Conservation (phyloP, 2,329 filamentous ascomycete genomes). For the Byssochlamys sp. region DNA sequence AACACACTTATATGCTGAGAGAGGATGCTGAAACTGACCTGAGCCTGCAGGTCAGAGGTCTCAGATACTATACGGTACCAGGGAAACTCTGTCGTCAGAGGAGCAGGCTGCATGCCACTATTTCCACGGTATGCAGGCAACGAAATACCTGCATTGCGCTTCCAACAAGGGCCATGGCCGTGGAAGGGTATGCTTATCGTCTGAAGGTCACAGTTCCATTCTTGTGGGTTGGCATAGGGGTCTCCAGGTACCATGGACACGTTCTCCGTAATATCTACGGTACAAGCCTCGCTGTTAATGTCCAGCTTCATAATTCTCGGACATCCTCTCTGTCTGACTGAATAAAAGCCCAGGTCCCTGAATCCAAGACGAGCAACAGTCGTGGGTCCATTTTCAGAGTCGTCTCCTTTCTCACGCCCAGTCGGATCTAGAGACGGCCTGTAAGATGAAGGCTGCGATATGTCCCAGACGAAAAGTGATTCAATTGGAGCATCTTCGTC, state of each 20-base stretch:
- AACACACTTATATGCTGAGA: slow-evolving; percentile 18
- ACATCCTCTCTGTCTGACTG: slow-evolving; percentile 43
- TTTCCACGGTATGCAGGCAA: slow-evolving; percentile 40
- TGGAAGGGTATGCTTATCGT: slow-evolving; percentile 47
- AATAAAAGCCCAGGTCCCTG: slow-evolving; percentile 44
- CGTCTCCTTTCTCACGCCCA: slow-evolving; percentile 23
- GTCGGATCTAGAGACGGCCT: slow-evolving; percentile 43
- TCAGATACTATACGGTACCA: slow-evolving; percentile 32
- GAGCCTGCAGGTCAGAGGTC: slow-evolving; percentile 19
- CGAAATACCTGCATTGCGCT: slow-evolving; percentile 36
- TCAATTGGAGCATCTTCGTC: slow-evolving; percentile 50
- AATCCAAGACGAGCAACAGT: slow-evolving; percentile 44
- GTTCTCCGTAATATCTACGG: slow-evolving; percentile 50
- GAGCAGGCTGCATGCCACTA: slow-evolving; percentile 25
- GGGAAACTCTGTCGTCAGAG: slow-evolving; percentile 15
- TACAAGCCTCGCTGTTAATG: slow-evolving; percentile 39
- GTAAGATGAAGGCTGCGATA: slow-evolving; percentile 42
- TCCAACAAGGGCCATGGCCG: slow-evolving; percentile 42
- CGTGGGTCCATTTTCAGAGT: slow-evolving; percentile 29
- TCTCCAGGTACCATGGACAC: slow-evolving; percentile 43
- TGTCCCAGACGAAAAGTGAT: slow-evolving; percentile 51
- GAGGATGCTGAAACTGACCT: slow-evolving; percentile 29
- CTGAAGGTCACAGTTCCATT: slow-evolving; percentile 36
- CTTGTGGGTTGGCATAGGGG: slow-evolving; percentile 31
- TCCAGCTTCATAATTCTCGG: slow-evolving; percentile 44